These are phyloP conservation scores for Fomes fomentarius DNA, from an alignment of 1,284 basidiomycete genomes.

Conservation along the genomic window DNA sequence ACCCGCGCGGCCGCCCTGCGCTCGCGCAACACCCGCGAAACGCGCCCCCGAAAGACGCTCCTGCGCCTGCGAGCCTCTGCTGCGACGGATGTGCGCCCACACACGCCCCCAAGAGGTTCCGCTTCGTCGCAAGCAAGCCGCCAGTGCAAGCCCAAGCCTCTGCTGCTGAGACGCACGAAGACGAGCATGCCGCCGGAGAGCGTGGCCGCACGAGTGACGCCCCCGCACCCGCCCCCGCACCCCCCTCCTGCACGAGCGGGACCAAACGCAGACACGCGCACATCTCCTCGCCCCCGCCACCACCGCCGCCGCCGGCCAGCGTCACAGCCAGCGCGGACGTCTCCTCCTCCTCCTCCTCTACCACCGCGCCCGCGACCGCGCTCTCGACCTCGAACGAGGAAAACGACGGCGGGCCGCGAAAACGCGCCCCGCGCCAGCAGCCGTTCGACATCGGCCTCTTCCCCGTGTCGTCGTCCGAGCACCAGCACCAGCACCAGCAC, in stretches of 20 bases:
- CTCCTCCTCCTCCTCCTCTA: too few relatives aligned
- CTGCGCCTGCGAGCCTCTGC: neutral
- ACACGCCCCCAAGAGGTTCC: constrained; percentile 16
- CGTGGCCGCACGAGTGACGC: neutral
- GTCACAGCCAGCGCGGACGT: neutral
- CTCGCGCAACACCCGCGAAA: neutral
- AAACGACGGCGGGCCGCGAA: constrained; percentile 1
- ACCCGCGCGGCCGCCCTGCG: constrained; percentile 1
- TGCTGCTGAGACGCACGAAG: neutral
- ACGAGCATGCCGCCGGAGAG: too few relatives aligned
- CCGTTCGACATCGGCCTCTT: neutral
- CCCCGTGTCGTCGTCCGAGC: neutral
- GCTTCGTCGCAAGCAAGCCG: constrained; percentile 21
- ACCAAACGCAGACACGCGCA: constrained; percentile 9
- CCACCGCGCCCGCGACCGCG: constrained; percentile 12
- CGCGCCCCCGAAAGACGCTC: too few relatives aligned
- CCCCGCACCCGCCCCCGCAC: too few relatives aligned
- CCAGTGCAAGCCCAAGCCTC: too few relatives aligned
- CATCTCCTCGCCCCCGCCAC: too few relatives aligned
- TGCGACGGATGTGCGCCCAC: neutral
- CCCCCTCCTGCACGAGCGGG: too few relatives aligned
- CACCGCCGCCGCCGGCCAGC: constrained; percentile 16
- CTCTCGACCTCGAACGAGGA: neutral
- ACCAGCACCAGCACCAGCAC: too few relatives aligned
- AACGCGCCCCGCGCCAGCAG: constrained; percentile 2